phyloP scores from a whole-genome alignment of 495 filamentous ascomycete species.

The Staphylotrichum longicolle region DNA sequence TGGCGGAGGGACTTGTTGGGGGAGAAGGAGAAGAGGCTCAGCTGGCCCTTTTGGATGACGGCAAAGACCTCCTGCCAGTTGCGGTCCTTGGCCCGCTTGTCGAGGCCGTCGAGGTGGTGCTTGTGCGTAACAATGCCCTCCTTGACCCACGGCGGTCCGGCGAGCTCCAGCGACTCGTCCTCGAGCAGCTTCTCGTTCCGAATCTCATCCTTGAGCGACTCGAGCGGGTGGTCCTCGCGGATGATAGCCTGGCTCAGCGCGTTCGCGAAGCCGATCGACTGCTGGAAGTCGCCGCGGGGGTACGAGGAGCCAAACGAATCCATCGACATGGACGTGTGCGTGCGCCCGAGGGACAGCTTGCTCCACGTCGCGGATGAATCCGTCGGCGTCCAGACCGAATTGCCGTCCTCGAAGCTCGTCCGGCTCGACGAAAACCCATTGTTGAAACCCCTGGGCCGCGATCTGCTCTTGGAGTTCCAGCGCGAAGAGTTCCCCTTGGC shows the following conservation, averaged over 20 bases:
- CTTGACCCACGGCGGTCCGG: constrained; percentile 94
- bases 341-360: constrained; percentile 85
- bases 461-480: constrained; percentile 83
- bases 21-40: constrained; percentile 92
- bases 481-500: constrained; percentile 59
- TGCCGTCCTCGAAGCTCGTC: constrained; percentile 88
- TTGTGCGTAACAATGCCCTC: constrained; percentile 96
- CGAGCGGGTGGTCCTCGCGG: constrained; percentile 71
- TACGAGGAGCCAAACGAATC: constrained; percentile 81
- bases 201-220: constrained; percentile 46
- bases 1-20: constrained; percentile 69
- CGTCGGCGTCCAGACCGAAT: constrained; percentile 87
- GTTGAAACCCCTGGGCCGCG: constrained; percentile 74
- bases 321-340: constrained; percentile 84
- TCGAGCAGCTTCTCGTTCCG: constrained; percentile 72
- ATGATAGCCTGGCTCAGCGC: constrained; percentile 96
- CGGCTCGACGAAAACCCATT: constrained; percentile 87
- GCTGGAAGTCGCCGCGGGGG: constrained; percentile 81
- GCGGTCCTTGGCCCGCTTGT: constrained; percentile 87
- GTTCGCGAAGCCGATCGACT: constrained; percentile 96
- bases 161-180: constrained; percentile 85
- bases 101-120: constrained; percentile 84
- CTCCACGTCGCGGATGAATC: constrained; percentile 81
- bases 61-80: constrained; percentile 96
- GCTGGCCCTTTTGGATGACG: constrained; percentile 94